Conservation (phyloP, 139 green algal species). For the Haematococcus lacustris region DNA sequence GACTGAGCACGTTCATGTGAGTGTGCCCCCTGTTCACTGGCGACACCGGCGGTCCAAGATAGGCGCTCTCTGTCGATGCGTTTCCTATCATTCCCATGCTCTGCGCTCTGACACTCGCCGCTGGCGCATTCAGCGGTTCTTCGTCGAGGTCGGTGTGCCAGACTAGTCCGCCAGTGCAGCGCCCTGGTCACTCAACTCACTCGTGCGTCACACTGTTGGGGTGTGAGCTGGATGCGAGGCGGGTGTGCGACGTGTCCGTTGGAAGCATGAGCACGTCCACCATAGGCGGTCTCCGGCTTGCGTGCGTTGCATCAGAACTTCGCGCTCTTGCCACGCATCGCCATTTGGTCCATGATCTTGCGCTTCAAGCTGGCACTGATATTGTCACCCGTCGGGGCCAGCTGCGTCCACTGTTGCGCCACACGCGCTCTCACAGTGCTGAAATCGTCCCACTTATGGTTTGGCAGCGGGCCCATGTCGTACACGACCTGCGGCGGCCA, state of each 20-base stretch:
- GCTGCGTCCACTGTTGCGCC: conserved; percentile 50
- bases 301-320: not conserved
- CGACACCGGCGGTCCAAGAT: too few species aligned
- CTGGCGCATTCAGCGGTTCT: not conserved
- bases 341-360: conserved; percentile 51
- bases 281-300: not conserved
- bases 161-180: not conserved
- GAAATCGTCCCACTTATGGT: conserved; percentile 67
- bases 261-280: not conserved
- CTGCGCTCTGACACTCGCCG: not conserved
- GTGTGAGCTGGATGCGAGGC: not conserved
- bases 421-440: conserved; percentile 48
- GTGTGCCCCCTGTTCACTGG: too few species aligned
- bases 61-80: too few species aligned
- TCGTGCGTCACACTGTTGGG: not conserved
- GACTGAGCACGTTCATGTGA: too few species aligned
- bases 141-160: not conserved
- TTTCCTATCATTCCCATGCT: too few species aligned
- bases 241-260: not conserved
- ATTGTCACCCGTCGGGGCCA: conserved; percentile 54
- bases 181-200: not conserved
- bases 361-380: conserved; percentile 40
- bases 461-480: conserved; percentile 52
- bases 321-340: conserved; percentile 22
- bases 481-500: conserved; percentile 68